Base-by-base conservation (phyloP, 768 basidiomycete species). In the Boletus patriciae region DNA sequence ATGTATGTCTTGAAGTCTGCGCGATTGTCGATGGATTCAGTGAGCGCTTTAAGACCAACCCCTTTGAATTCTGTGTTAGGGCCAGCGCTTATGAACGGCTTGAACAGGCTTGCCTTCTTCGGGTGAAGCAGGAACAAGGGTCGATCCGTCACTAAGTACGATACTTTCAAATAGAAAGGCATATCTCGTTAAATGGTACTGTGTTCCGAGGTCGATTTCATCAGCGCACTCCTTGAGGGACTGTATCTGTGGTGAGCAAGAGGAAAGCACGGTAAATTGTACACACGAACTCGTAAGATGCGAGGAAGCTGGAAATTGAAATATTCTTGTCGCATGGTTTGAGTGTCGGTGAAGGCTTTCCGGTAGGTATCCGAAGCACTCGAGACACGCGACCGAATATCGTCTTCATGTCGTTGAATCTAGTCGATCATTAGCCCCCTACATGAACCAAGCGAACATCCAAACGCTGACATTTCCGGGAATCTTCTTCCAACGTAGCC, bases 221-320 rank as follows among this genome's bases (percentile, higher is more conserved):
- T 98, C 96, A 25, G 91, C 84, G 65, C 92, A 92, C 70, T 98
- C 94, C 71, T 98, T 98, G 56, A 99, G 77, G 21, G 90, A 83
- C 92, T 94, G 46, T 54, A 55, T 50, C 36, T 21, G 38, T 45
- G 38, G 53, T 70, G 19, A 63, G 60, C 34, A 49, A 8, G 23
- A 56, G 16, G 33, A 55, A 29, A 34, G 29, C 21, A 45, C 8
- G 33, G 13, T 38, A 12, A 44, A 43, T 38, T 31, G 52, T 34
- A 41, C n/a, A 44, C 33, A 80, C 90, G 68, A 69, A 95, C 94
- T 50, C 97, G 83, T 38, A 99, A 74, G 55, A 98, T 91, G 62
- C 94, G 88, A 52, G 97, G 97, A 40, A 98, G 76, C 66, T 98
- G 96, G 67, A 96, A 90, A 71, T 98, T 96, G 74, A 97, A 99